Base-by-base conservation (phyloP, 2,329 filamentous ascomycete species). In the Fusarium falciforme region DNA sequence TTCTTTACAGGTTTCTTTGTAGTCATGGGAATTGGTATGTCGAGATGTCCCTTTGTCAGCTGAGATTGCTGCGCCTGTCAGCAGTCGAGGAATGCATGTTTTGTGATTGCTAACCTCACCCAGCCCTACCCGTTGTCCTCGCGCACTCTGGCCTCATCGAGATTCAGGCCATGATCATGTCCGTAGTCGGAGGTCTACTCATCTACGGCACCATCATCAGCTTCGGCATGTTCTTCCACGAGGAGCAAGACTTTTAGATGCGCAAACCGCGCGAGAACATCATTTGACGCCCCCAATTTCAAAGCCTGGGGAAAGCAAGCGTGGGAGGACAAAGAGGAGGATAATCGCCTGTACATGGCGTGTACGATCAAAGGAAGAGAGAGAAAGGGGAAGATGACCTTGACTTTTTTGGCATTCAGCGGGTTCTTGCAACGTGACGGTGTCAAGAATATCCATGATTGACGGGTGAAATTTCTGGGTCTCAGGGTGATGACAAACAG, bases 171-270 rank as follows among this genome's bases (percentile, higher is more conserved):
- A 97, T 98, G 92, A 86, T 94, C 81, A 99, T 99, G 96, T 97
- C 94, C 61, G 93, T 99, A 78, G 85, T 96, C 61, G 96, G 96
- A 31, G 96, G 96, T 61, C 87, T 98, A 68, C 86, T 99, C 81
- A 99, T 99, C 82, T 99, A 99, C 85, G 94, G 94, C 66, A 99
- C 96, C 58, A 98, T 99, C 82, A 97, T 99, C 85, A 96, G 93
- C 85, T 99, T 99, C 84, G 93, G 93, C 76, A 93, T 98, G 91
- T 99, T 98, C 87, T 99, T 99, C 88, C 93, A 96, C 82, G 95
- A 98, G 84, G 95, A 98, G 82, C 93, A 97, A 81, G 96, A 98
- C 79, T 99, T 98, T 83, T 98, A 85, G 85, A 70, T 61, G 38
- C 62, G 69, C 60, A 38, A n/a, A 38, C 36, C 35, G 36, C 62